Evolutionary conservation across 176 grass and related monocot species (phyloP).

Genomic region (Typha latifolia): DNA sequence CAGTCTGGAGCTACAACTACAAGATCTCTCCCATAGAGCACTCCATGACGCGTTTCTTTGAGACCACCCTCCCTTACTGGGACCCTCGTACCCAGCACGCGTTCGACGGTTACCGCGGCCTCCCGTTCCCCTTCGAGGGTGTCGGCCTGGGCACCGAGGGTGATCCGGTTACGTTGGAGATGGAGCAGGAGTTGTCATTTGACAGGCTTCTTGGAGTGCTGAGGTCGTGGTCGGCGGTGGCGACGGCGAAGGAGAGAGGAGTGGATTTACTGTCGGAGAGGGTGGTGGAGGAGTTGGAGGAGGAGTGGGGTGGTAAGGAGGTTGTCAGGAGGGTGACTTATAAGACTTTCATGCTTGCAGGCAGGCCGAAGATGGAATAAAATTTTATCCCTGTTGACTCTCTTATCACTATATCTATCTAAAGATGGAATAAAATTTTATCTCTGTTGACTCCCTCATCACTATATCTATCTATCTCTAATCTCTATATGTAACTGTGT

Average conservation of each 20-base stretch:
- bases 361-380: too few species aligned
- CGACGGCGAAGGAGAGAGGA: conserved; percentile 48
- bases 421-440: too few species aligned
- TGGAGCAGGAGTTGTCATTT: conserved; percentile 26
- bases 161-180: background rate
- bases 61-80: conserved; percentile 19
- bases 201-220: conserved; percentile 23
- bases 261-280: conserved; percentile 43
- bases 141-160: background rate
- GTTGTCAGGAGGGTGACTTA: too few species aligned
- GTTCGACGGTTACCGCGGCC: conserved; percentile 8
- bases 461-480: too few species aligned
- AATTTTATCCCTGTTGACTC: too few species aligned
- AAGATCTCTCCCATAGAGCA: conserved; percentile 21
- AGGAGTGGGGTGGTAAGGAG: too few species aligned
- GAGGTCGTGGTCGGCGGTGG: conserved; percentile 34
- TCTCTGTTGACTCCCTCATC: too few species aligned
- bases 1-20: conserved; percentile 40
- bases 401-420: too few species aligned
- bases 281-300: conserved; percentile 26
- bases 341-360: too few species aligned
- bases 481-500: too few species aligned
- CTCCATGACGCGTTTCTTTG: conserved; percentile 5
- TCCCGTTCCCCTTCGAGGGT: conserved; percentile 38
- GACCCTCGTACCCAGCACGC: conserved; percentile 13